These are phyloP conservation scores for Penicillium herquei DNA, from an alignment of 495 filamentous ascomycete genomes.

Conservation along the genomic window DNA sequence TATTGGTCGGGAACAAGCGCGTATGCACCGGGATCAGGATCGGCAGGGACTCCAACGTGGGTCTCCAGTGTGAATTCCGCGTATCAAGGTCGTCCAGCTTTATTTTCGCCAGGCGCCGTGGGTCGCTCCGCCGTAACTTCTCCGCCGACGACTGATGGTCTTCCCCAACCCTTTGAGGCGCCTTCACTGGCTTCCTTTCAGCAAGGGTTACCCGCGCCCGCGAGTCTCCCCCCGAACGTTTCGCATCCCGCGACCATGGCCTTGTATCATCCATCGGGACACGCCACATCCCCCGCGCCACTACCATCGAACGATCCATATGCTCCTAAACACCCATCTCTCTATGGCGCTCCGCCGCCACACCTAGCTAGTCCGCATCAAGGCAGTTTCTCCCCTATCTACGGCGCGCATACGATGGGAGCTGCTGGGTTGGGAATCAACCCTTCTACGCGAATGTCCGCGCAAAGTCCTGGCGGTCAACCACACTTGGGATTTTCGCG, in stretches of 20 bases:
- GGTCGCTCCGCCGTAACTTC: conserved; percentile 49
- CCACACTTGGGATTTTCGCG: conserved; percentile 44
- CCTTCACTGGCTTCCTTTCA: conserved; percentile 58
- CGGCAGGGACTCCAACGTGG: conserved; percentile 43
- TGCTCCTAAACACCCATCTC: conserved; percentile 51
- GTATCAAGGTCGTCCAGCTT: conserved; percentile 47
- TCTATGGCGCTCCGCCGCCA: conserved; percentile 55
- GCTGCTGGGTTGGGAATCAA: conserved; percentile 60
- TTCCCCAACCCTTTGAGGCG: conserved; percentile 59
- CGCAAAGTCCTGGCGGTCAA: conserved; percentile 49
- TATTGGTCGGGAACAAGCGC: conserved; percentile 53
- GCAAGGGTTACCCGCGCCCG: conserved; percentile 48
- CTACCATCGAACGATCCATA: conserved; percentile 64
- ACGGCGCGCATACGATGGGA: conserved; percentile 55
- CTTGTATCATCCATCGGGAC: conserved; percentile 37
- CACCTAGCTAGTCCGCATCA: conserved; percentile 67
- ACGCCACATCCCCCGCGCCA: conserved; percentile 59
- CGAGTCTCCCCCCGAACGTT: conserved; percentile 25
- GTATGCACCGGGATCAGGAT: conserved; percentile 30
- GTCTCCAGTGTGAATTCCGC: conserved; percentile 37
- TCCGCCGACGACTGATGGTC: conserved; percentile 45
- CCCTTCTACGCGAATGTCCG: conserved; percentile 54
- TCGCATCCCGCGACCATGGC: conserved; percentile 21
- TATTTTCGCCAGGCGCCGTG: conserved; percentile 49
- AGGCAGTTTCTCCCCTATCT: conserved; percentile 52